Evolutionary conservation across 192 early-diverging fungal species (phyloP), one percentile per base, ranked within the genome.

Genomic region (Umbelopsis sp.): DNA sequence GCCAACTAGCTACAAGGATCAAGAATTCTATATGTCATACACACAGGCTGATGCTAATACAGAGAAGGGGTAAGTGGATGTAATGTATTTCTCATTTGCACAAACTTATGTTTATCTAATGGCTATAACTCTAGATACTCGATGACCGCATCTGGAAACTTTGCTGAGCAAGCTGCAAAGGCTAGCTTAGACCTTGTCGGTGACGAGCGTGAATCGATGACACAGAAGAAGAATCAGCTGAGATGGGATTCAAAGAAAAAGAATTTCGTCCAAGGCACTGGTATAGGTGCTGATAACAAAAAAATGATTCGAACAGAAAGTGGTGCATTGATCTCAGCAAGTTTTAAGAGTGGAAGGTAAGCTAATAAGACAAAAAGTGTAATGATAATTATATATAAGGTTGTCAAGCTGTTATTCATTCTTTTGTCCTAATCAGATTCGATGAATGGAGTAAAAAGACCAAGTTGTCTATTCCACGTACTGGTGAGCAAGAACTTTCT

Each of bases 191-290:
- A 93, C 65, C 56, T 97, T 31, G 84, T 86, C 59, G 93, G 89
- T 34, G 97, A 98, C 76, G 97, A 98, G 65, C 86, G 87, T 65
- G 81, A 85, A 36, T 85, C 84, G 31, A 85, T 85, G 74, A 79
- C 75, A 31, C 81, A 84, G 36, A 85, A 81, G 17, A 77, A 84
- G 66, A 95, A 92, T 71, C 81, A 79, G 7, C 69, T 96, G 44
- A 85, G 91, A 38, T 99, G 97, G 97, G 96, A 99, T 78, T 84
- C 88, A 62, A 94, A 90, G 74, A 97, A 98, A 84, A 95, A 94
- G 80, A 91, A 90, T 70, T 99, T 97, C 87, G 88, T 95, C 41
- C 79, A 83, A 34, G 89, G 95, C 24, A 71, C 77, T 4, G 94
- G 94, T 24, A 87, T 97, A 70, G 97, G 97, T 17, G 74, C 91